Evolutionary conservation across 75 land plant species (phyloP).

Genomic region (Cupressus sempervirens): DNA sequence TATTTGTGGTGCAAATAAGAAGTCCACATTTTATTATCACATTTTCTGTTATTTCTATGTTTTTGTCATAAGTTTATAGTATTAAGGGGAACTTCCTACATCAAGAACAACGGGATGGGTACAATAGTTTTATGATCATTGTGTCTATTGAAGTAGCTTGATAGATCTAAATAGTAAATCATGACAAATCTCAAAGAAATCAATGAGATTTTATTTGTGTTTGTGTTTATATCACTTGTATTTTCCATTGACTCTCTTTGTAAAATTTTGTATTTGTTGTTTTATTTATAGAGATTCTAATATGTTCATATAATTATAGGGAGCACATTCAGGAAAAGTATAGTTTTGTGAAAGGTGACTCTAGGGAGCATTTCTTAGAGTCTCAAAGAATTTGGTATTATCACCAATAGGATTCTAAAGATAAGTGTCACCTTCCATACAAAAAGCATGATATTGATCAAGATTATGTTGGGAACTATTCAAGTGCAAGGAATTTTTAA

Average conservation of each 20-base stretch:
- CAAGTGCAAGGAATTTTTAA: background rate
- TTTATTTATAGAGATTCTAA: background rate
- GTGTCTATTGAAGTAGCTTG: background rate
- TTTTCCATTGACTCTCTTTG: background rate
- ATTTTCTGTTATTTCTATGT: too few species aligned
- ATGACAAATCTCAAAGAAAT: background rate
- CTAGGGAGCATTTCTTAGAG: slow-evolving; percentile 16
- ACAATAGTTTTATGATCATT: background rate
- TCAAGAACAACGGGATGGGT: slow-evolving; percentile 37
- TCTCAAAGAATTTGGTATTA: slow-evolving; percentile 17
- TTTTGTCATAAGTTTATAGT: too few species aligned
- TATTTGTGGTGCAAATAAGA: too few species aligned
- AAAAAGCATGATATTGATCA: slow-evolving; percentile 29
- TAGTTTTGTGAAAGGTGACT: slow-evolving; percentile 20
- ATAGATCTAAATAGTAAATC: background rate
- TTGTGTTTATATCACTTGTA: too few species aligned
- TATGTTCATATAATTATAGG: slow-evolving; percentile 4
- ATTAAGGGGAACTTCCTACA: too few species aligned
- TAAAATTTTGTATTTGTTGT: background rate
- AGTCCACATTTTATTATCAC: too few species aligned
- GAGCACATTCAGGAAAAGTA: slow-evolving; percentile 24
- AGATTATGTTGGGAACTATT: slow-evolving; percentile 25
- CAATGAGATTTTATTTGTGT: background rate
- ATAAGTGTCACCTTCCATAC: slow-evolving; percentile 7
- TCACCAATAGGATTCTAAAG: slow-evolving; percentile 12